Conservation (phyloP, 306 rosid species). For the Malus asiatica region DNA sequence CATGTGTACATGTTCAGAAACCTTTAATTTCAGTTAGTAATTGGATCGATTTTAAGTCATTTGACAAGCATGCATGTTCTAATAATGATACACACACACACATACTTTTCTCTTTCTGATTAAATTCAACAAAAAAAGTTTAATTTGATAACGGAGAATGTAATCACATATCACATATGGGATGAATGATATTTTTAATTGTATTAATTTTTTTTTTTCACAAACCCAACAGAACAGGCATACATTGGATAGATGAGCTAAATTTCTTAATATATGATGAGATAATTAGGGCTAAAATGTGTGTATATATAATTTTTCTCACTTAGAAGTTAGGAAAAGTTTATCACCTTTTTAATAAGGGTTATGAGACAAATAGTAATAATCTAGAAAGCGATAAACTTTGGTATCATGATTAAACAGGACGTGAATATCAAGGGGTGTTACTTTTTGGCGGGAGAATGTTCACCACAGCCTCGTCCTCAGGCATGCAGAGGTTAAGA, state of each 20-base stretch:
- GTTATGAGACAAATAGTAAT: not conserved
- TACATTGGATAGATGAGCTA: no score
- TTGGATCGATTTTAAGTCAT: no score
- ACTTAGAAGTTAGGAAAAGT: not conserved
- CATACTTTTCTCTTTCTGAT: no score
- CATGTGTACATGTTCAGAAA: no score
- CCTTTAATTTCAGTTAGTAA: no score
- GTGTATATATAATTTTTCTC: not conserved
- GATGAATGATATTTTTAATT: no score
- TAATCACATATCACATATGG: no score
- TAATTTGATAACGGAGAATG: not conserved
- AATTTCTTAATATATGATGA: not conserved
- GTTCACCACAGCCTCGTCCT: not conserved
- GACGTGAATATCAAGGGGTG: slow-evolving; percentile 34
- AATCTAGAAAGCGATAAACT: slow-evolving; percentile 2
- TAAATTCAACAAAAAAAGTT: not conserved
- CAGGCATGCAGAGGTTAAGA: not conserved
- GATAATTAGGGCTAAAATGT: not conserved
- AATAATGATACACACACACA: no score
- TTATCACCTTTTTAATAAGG: not conserved
- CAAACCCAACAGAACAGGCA: no score
- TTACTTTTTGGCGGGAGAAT: slow-evolving; percentile 8
- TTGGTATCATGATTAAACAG: not conserved
- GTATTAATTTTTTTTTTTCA: no score
- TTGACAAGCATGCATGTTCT: no score